Conservation (phyloP, 2,329 filamentous ascomycete genomes). For the Diaporthe ilicicola region DNA sequence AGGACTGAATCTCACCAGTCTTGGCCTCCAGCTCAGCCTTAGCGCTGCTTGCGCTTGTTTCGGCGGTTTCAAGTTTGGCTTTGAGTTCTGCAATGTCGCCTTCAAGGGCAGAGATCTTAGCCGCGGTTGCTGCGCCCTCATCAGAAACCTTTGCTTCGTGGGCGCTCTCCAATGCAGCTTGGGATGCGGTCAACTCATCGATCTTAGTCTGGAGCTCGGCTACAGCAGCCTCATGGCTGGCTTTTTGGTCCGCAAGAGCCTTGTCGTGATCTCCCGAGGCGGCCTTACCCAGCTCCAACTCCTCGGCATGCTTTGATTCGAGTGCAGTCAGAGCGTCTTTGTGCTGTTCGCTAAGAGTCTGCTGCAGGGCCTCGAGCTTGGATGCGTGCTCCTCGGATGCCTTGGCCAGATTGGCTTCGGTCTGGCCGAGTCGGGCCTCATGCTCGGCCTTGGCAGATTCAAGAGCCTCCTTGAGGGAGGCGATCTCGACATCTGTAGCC, state of each 20-base stretch:
- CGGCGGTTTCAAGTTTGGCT: slow-evolving; percentile 55
- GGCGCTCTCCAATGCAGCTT: slow-evolving; percentile 53
- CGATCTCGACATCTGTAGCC: slow-evolving; percentile 56
- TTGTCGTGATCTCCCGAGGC: slow-evolving; percentile 57
- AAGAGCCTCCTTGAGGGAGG: slow-evolving; percentile 59
- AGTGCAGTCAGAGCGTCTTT: slow-evolving; percentile 57
- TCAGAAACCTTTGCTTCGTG: slow-evolving; percentile 55
- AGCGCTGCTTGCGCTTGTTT: slow-evolving; percentile 53
- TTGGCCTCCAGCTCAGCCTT: slow-evolving; percentile 55
- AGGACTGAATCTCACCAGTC: slow-evolving; percentile 47
- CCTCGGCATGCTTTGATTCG: slow-evolving; percentile 61
- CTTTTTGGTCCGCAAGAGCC: slow-evolving; percentile 58
- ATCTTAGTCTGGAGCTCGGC: slow-evolving; percentile 64
- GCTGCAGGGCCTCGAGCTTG: slow-evolving; percentile 60
- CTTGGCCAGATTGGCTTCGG: slow-evolving; percentile 47
- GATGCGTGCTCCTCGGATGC: slow-evolving; percentile 57
- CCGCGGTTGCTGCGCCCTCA: slow-evolving; percentile 53
- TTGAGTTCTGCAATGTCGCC: slow-evolving; percentile 61
- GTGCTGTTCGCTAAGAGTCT: slow-evolving; percentile 60
- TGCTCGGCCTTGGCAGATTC: slow-evolving; percentile 55
- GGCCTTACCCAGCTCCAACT: slow-evolving; percentile 56
- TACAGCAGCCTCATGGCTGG: slow-evolving; percentile 56
- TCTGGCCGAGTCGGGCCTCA: slow-evolving; percentile 47
- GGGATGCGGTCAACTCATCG: slow-evolving; percentile 59
- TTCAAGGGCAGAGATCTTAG: slow-evolving; percentile 60